These are phyloP conservation scores for Candolleomyces eurysporus DNA, from an alignment of 768 basidiomycete species.

Conservation along the genomic window DNA sequence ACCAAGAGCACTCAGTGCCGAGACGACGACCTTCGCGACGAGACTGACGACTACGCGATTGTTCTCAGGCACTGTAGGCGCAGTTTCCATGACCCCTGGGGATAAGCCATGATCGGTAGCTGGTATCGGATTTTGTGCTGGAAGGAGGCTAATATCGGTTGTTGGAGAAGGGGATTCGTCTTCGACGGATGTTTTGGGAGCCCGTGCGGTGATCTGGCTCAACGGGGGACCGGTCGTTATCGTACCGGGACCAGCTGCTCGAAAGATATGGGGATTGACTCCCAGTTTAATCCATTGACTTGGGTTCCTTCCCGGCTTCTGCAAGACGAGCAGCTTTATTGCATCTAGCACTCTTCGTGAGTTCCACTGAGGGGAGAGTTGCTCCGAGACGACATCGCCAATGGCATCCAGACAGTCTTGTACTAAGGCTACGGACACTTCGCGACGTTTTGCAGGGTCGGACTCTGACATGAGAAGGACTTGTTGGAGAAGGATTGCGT, in stretches of 20 bases:
- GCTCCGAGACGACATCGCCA: not conserved
- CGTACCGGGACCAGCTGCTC: not conserved
- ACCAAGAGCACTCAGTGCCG: slow-evolving; percentile 20
- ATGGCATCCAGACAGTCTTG: not conserved
- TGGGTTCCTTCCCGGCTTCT: not conserved
- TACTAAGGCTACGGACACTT: not conserved
- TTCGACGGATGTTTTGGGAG: not conserved
- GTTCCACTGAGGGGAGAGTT: not conserved
- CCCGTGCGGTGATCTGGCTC: not conserved
- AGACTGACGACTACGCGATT: not conserved
- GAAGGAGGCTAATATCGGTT: not conserved
- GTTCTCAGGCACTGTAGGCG: no score
- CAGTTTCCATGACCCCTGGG: no score
- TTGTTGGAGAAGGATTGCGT: not conserved
- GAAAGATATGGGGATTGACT: not conserved
- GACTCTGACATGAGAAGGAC: not conserved
- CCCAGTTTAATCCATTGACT: no score
- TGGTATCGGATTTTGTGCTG: not conserved
- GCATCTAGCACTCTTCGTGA: not conserved
- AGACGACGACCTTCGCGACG: slow-evolving; percentile 25
- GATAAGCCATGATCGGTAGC: not conserved
- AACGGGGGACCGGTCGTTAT: not conserved
- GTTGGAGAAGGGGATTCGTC: not conserved
- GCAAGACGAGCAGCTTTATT: not conserved
- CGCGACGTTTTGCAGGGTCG: not conserved